Conservation (phyloP, 139 green algal genomes). For the Volvox africanus region DNA sequence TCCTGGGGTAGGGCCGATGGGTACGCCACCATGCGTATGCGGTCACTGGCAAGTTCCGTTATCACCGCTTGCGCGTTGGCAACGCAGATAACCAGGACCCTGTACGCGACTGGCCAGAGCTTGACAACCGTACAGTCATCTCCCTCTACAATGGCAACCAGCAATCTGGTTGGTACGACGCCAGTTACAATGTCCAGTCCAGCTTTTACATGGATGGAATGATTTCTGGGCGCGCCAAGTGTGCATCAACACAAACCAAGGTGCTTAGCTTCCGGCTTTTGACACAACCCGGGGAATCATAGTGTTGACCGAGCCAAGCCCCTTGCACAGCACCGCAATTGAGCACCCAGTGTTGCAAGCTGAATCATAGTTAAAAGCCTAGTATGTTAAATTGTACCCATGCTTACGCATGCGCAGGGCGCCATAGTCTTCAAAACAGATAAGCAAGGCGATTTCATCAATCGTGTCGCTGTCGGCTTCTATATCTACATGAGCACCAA, state of each 20-base stretch:
- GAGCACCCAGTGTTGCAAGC: no score
- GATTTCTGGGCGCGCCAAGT: not conserved
- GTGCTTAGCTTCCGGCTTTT: not conserved
- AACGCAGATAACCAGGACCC: not conserved
- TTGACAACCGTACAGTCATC: not conserved
- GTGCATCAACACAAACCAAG: conserved; percentile 24
- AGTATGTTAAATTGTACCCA: not conserved
- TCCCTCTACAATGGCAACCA: not conserved
- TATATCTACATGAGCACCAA: conserved; percentile 40
- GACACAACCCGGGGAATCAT: no score
- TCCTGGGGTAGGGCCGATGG: not conserved
- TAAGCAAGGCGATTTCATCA: not conserved
- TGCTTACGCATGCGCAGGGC: conserved; percentile 11
- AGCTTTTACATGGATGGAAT: conserved; percentile 3
- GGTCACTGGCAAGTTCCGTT: not conserved
- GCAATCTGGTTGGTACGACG: conserved; percentile 22
- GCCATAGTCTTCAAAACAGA: conserved; percentile 39
- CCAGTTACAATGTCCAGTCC: not conserved
- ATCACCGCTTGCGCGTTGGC: not conserved
- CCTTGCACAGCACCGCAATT: no score
- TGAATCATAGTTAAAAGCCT: not conserved
- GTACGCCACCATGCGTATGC: not conserved
- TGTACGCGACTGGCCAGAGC: not conserved
- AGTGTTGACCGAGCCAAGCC: no score
- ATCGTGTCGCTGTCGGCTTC: conserved; percentile 32